Conservation (phyloP, 2,329 filamentous ascomycete genomes). For the Zasmidium angulare region DNA sequence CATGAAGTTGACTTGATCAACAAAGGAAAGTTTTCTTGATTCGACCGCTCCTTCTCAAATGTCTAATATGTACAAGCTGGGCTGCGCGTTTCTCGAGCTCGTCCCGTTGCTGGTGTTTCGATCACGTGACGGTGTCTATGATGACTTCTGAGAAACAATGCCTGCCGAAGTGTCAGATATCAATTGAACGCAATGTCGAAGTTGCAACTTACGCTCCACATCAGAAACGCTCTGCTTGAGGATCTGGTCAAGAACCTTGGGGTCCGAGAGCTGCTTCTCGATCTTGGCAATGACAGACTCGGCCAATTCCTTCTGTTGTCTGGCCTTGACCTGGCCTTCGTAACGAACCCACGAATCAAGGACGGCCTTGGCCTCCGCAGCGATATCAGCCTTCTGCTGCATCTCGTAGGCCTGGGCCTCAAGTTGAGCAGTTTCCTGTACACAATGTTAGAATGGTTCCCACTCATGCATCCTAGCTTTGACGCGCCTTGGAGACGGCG, state of each 20-base stretch:
- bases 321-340: conserved; percentile 97
- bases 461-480: background rate
- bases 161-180: conserved; percentile 17
- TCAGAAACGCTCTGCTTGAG: conserved; percentile 94
- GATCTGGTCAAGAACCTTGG: conserved; percentile 95
- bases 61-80: conserved; percentile 27
- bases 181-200: background rate
- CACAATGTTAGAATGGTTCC: conserved; percentile 10
- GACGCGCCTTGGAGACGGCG: conserved; percentile 87
- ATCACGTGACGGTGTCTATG: conserved; percentile 12
- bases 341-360: conserved; percentile 99
- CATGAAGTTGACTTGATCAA: conserved; percentile 2
- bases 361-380: conserved; percentile 88
- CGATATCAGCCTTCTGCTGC: conserved; percentile 91
- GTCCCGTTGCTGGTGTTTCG: conserved; percentile 1
- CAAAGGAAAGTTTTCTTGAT: conserved; percentile 21
- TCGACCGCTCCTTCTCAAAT: conserved; percentile 19
- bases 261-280: conserved; percentile 97
- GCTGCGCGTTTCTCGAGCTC: conserved; percentile 2
- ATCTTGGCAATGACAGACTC: conserved; percentile 95
- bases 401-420: conserved; percentile 96
- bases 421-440: conserved; percentile 89
- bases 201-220: conserved; percentile 75
- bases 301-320: conserved; percentile 95
- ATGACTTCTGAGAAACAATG: conserved; percentile 29